Evolutionary conservation across 108 stramenopile genomes (phyloP).

Genomic region (Craspedostauros australis): DNA sequence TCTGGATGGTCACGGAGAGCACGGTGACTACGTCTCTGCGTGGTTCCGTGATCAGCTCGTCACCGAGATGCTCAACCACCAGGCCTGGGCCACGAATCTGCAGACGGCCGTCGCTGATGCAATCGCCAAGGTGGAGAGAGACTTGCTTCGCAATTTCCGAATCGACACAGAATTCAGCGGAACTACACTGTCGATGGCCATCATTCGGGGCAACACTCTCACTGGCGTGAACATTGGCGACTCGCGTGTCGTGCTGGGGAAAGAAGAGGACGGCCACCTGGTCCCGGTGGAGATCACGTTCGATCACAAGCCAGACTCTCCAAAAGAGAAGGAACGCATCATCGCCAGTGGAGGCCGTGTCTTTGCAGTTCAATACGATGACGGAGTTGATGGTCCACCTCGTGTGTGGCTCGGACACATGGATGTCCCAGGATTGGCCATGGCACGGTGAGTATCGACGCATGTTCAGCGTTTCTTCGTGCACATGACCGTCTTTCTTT

Average conservation of each 20-base stretch:
- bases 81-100: constrained; percentile 71
- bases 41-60: constrained; percentile 86
- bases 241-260: constrained; percentile 83
- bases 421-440: constrained; percentile 98
- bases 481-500: not conserved
- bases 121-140: constrained; percentile 84
- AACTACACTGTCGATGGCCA: constrained; percentile 91
- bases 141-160: constrained; percentile 81
- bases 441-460: constrained; percentile 72
- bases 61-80: constrained; percentile 83
- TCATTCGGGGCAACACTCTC: constrained; percentile 82
- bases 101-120: constrained; percentile 72
- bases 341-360: constrained; percentile 91
- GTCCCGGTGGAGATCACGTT: constrained; percentile 83
- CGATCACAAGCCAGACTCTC: constrained; percentile 98
- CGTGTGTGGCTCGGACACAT: constrained; percentile 98
- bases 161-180: constrained; percentile 96
- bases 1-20: constrained; percentile 97
- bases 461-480: not conserved
- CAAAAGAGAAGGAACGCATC: constrained; percentile 95
- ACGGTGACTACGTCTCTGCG: constrained; percentile 92
- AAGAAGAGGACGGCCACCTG: constrained; percentile 45
- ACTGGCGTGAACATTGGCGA: constrained; percentile 95
- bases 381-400: constrained; percentile 97
- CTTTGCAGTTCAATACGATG: constrained; percentile 98